These are phyloP conservation scores for Alternaria infectoria DNA, from an alignment of 2,329 filamentous ascomycete genomes.

Conservation along the genomic window DNA sequence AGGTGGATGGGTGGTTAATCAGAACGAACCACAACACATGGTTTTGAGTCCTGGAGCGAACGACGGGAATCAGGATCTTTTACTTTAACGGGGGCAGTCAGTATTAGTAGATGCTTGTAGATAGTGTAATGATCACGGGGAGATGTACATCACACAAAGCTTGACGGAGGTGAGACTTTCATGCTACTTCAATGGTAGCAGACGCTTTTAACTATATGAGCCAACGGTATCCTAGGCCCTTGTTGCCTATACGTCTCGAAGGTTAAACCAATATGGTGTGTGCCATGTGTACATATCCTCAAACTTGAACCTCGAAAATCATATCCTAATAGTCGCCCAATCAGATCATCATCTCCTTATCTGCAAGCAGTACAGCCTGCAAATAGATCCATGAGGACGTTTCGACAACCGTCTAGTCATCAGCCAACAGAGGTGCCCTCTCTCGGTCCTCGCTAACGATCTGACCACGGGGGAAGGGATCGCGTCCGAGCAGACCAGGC, in stretches of 20 bases:
- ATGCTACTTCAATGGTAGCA: background rate
- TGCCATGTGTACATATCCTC: background rate
- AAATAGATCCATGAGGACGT: background rate
- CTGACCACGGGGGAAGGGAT: conserved; percentile 57
- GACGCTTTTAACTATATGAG: background rate
- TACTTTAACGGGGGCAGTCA: conserved; percentile 21
- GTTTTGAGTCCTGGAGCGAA: conserved; percentile 36
- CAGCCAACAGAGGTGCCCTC: conserved; percentile 59
- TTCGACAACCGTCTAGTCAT: conserved; percentile 10
- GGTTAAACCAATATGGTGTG: background rate
- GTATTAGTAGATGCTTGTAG: background rate
- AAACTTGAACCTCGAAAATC: background rate
- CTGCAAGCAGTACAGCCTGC: background rate
- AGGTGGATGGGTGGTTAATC: conserved; percentile 47
- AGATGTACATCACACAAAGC: background rate
- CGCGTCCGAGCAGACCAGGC: conserved; percentile 66
- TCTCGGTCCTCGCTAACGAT: conserved; percentile 59
- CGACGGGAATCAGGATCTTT: conserved; percentile 40
- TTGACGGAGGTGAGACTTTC: background rate
- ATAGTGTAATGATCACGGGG: conserved; percentile 2
- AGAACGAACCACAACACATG: conserved; percentile 41
- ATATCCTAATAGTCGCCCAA: background rate
- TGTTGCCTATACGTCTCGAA: background rate
- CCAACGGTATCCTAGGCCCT: background rate
- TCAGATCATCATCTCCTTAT: background rate